Conservation (phyloP, 179 eudicot species). For the Beta lomatogona region DNA sequence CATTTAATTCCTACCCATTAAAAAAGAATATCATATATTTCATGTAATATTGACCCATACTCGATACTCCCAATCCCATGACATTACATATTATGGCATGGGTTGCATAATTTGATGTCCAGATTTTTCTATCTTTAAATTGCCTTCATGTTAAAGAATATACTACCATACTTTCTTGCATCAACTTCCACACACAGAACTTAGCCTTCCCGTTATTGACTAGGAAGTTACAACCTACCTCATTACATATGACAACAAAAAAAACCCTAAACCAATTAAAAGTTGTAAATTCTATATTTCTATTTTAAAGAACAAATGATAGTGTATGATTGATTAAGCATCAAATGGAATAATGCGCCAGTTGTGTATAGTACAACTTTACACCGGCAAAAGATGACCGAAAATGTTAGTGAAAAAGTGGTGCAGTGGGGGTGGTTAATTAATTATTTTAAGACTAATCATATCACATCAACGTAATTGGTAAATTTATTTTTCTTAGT, state of each 20-base stretch:
- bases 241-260: not conserved
- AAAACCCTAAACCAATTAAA: not conserved
- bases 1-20: not conserved
- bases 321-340: conserved; percentile 25
- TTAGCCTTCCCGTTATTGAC: conserved; percentile 3
- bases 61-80: not conserved
- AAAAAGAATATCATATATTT: conserved; percentile 1
- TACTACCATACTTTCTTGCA: conserved; percentile 5
- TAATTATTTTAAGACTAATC: conserved; percentile 21
- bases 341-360: conserved; percentile 28
- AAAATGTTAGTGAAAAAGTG: not conserved
- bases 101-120: not conserved
- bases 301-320: conserved; percentile 6
- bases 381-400: conserved; percentile 21
- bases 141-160: not conserved
- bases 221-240: conserved; percentile 1
- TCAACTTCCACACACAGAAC: conserved; percentile 15
- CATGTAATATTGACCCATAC: conserved; percentile 14
- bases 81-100: not conserved
- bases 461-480: conserved; percentile 17
- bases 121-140: not conserved
- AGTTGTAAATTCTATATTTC: not conserved
- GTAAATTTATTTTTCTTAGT: not conserved
- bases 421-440: conserved; percentile 6
- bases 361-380: conserved; percentile 34